Percentiles rank a stretch among this genome's conserved stretches.
phyloP scores from a whole-genome alignment of 192 early-diverging fungal genomes.

The Dissophora globulifera region DNA sequence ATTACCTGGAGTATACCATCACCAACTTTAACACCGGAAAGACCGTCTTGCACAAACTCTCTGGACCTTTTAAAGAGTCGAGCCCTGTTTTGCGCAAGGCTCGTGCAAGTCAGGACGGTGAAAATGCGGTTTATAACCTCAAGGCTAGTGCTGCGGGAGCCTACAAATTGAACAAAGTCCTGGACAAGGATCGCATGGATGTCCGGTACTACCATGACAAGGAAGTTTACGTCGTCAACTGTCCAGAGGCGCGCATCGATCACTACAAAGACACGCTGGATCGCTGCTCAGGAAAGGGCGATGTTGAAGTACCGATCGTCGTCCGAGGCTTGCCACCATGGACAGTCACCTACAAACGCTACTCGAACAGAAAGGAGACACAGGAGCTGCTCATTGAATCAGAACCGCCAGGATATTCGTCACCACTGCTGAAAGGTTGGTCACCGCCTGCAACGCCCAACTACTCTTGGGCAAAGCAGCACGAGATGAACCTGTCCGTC shows the following conservation, averaged over 20 bases:
- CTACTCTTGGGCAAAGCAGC: constrained; percentile 39
- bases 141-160: constrained; percentile 15
- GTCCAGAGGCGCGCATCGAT: constrained; percentile 37
- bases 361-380: not conserved
- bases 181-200: constrained; percentile 37
- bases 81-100: constrained; percentile 17
- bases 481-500: constrained; percentile 44
- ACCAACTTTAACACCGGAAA: constrained; percentile 41
- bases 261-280: constrained; percentile 28
- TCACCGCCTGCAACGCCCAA: constrained; percentile 25
- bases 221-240: constrained; percentile 38
- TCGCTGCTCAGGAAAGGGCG: constrained; percentile 38
- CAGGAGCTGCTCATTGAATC: constrained; percentile 36
- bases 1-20: constrained; percentile 37
- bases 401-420: constrained; percentile 34
- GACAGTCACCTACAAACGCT: constrained; percentile 31
- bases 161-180: constrained; percentile 26
- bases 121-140: constrained; percentile 25
- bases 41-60: constrained; percentile 9
- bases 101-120: constrained; percentile 14
- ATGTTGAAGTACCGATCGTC: constrained; percentile 34
- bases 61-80: constrained; percentile 38
- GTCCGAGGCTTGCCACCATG: constrained; percentile 41
- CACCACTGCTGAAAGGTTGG: constrained; percentile 39
- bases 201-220: constrained; percentile 31